Percentiles rank a stretch among this genome's conserved stretches.
These are phyloP conservation scores for Arthroderma sp. DNA, from an alignment of 2,329 filamentous ascomycete genomes.

Conservation along the genomic window DNA sequence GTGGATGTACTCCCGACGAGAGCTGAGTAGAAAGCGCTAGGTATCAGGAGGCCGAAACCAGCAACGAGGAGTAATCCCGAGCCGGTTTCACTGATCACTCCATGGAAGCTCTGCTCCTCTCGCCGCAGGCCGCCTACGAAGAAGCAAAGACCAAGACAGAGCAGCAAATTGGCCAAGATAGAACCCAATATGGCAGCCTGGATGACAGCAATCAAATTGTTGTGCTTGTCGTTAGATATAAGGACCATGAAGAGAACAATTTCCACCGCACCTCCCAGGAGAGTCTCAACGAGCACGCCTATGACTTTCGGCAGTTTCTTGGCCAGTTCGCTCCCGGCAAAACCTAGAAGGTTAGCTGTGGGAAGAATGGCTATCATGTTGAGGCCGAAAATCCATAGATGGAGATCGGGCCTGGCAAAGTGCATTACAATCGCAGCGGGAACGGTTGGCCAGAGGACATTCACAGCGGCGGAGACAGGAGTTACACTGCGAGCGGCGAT, in stretches of 20 bases:
- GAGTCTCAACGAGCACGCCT: slow-evolving; percentile 37
- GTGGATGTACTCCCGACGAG: slow-evolving; percentile 32
- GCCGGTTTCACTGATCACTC: slow-evolving; percentile 65
- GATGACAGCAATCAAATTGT: slow-evolving; percentile 51
- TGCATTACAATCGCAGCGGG: slow-evolving; percentile 56
- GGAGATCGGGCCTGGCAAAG: slow-evolving; percentile 41
- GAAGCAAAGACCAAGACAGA: slow-evolving; percentile 72
- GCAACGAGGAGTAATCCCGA: slow-evolving; percentile 65
- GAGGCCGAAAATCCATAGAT: slow-evolving; percentile 54
- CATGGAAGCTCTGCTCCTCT: slow-evolving; percentile 77
- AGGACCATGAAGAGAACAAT: slow-evolving; percentile 73
- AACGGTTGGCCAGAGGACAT: slow-evolving; percentile 62
- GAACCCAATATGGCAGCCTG: slow-evolving; percentile 74
- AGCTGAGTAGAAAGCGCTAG: slow-evolving; percentile 35
- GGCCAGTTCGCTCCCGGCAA: slow-evolving; percentile 58
- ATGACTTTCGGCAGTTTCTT: slow-evolving; percentile 63
- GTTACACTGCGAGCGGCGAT: slow-evolving; percentile 54
- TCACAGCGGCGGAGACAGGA: slow-evolving; percentile 50
- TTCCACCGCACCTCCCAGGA: slow-evolving; percentile 62
- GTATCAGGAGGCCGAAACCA: slow-evolving; percentile 41
- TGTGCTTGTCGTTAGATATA: slow-evolving; percentile 40
- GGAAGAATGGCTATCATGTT: slow-evolving; percentile 69
- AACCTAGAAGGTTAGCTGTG: slow-evolving; percentile 61
- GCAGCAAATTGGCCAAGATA: slow-evolving; percentile 65
- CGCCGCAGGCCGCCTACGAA: slow-evolving; percentile 64